A percentile compares a stretch with the other conserved stretches of the same genome.
phyloP scores from a whole-genome alignment of 2,329 filamentous ascomycete species.

The Zymoseptoria pseudotritici region DNA sequence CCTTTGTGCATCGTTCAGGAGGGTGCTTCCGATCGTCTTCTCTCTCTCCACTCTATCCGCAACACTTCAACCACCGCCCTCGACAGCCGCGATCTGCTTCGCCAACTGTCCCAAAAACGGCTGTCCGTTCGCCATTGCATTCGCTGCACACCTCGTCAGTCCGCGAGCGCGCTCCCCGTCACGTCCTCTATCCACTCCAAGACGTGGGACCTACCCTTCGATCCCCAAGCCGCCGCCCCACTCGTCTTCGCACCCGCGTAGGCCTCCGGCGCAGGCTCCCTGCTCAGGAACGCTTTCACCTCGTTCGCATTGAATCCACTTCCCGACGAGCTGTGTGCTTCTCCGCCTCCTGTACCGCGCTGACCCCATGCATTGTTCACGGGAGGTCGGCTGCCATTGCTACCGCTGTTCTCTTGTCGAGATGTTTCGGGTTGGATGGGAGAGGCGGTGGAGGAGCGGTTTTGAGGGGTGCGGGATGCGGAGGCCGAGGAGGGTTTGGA shows the following conservation, averaged over 20 bases:
- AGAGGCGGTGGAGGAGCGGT: conserved; percentile 23
- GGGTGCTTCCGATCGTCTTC: too few species aligned
- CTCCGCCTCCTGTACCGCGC: conserved; percentile 3
- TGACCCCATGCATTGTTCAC: conserved; percentile 13
- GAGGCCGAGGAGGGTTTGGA: conserved; percentile 6
- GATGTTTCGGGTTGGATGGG: conserved; percentile 12
- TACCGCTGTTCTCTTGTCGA: conserved; percentile 8
- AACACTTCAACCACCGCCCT: conserved; percentile 22
- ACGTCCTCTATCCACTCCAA: not conserved
- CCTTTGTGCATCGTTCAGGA: too few species aligned
- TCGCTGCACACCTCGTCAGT: not conserved
- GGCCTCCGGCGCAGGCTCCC: conserved; percentile 27
- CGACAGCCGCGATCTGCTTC: conserved; percentile 37
- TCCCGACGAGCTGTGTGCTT: conserved; percentile 24
- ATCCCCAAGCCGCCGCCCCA: not conserved
- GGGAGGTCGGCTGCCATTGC: conserved; percentile 10
- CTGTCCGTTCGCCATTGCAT: conserved; percentile 35
- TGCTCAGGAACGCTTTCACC: conserved; percentile 36
- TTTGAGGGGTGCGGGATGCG: conserved; percentile 24
- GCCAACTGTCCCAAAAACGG: conserved; percentile 40
- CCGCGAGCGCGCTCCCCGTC: not conserved
- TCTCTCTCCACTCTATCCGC: too few species aligned
- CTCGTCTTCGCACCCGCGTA: conserved; percentile 21
- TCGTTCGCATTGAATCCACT: conserved; percentile 39
- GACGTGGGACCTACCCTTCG: not conserved